phyloP scores from a whole-genome alignment of 208 protist genomes.

The Trypanosomatidae sp. region DNA sequence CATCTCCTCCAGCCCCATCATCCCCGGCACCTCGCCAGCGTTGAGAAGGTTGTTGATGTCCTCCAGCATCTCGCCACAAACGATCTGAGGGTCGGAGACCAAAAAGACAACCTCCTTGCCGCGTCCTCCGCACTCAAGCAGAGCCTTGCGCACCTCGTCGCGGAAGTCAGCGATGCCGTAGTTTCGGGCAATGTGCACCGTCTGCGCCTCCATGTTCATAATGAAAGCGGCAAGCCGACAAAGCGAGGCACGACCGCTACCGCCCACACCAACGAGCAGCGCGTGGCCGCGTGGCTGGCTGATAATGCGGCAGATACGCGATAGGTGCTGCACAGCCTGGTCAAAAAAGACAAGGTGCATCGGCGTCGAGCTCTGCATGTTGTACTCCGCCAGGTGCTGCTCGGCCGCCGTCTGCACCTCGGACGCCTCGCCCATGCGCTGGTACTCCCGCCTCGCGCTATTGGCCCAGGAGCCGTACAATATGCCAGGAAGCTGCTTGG shows the following conservation, averaged over 20 bases:
- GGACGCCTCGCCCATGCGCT: constrained; percentile 35
- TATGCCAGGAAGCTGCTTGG: constrained; percentile 24
- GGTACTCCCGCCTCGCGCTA: constrained; percentile 60
- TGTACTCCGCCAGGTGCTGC: constrained; percentile 94
- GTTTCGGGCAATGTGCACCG: constrained; percentile 85
- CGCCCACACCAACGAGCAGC: constrained; percentile 97
- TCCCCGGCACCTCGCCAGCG: constrained; percentile 96
- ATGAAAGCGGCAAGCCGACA: constrained; percentile 94
- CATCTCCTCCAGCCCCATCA: constrained; percentile 95
- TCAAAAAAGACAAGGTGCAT: constrained; percentile 97
- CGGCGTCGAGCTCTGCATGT: constrained; percentile 73
- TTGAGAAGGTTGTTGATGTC: constrained; percentile 98
- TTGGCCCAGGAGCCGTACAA: constrained; percentile 67
- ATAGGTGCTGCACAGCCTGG: constrained; percentile 95
- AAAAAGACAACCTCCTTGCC: constrained; percentile 93
- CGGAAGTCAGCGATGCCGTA: constrained; percentile 94
- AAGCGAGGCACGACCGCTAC: constrained; percentile 94
- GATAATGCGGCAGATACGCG: constrained; percentile 95
- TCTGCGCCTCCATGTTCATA: constrained; percentile 88
- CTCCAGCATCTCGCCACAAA: constrained; percentile 94
- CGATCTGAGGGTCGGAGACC: constrained; percentile 94
- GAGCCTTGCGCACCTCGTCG: constrained; percentile 92
- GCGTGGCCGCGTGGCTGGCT: constrained; percentile 96
- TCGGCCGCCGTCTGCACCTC: constrained; percentile 50
- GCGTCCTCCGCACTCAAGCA: constrained; percentile 79